Conservation (phyloP, 768 basidiomycete genomes). For the Tricholoma hemisulphureum region DNA sequence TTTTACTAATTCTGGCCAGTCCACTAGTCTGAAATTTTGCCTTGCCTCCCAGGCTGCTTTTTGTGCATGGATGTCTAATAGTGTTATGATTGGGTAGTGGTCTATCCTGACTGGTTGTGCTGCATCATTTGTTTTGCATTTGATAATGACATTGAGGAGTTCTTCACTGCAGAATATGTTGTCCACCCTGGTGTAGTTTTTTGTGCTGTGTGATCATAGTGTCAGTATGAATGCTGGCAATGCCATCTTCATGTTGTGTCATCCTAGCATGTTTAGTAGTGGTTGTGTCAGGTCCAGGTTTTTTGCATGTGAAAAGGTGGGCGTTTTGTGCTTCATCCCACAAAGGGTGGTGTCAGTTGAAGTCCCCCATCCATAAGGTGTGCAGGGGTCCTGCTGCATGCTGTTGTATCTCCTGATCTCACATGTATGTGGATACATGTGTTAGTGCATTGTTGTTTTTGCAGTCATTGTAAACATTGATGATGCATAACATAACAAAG, state of each 20-base stretch:
- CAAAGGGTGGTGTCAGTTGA: constrained; percentile 1
- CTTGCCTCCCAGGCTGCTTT: neutral
- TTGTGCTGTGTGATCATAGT: too few species aligned
- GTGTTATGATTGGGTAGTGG: neutral
- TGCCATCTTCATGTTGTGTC: constrained; percentile 19
- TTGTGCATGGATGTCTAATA: neutral
- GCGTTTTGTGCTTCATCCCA: neutral
- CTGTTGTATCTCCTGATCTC: neutral
- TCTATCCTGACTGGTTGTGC: neutral
- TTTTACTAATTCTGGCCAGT: neutral
- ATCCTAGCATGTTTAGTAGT: constrained; percentile 36
- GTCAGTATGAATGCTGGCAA: too few species aligned
- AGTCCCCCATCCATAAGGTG: neutral
- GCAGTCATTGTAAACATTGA: constrained; percentile 40
- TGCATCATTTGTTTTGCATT: constrained; percentile 13
- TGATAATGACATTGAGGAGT: neutral
- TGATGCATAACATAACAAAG: constrained; percentile 20
- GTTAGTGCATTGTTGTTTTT: neutral
- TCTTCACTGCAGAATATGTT: neutral
- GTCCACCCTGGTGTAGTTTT: too few species aligned
- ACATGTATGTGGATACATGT: neutral
- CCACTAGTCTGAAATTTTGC: neutral
- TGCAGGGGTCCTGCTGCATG: neutral
- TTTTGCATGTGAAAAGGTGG: neutral
- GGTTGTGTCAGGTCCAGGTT: constrained; percentile 31